These are phyloP conservation scores for Amyloporia xantha DNA, from an alignment of 768 basidiomycete species.

Conservation along the genomic window DNA sequence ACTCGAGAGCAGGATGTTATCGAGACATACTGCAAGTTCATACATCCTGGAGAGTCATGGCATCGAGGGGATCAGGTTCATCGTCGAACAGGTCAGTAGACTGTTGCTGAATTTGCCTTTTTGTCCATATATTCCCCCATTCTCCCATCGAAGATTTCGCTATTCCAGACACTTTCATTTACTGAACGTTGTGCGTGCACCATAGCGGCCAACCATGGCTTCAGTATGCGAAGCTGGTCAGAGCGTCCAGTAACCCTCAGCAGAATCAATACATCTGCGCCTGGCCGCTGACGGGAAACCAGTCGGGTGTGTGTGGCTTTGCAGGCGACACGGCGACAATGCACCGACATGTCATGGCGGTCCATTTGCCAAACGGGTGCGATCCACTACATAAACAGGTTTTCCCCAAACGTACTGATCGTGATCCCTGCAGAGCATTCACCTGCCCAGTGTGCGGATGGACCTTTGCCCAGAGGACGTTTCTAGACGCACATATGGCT, in stretches of 20 bases:
- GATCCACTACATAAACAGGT: too few relatives aligned
- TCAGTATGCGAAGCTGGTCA: neutral
- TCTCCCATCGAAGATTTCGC: too few relatives aligned
- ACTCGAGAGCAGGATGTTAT: neutral
- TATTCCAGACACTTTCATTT: too few relatives aligned
- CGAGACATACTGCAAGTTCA: neutral
- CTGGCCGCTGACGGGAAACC: neutral
- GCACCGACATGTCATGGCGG: neutral
- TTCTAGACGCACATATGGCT: neutral
- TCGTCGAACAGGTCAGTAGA: too few relatives aligned
- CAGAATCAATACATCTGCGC: neutral
- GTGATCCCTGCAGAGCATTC: neutral
- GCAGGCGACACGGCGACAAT: neutral
- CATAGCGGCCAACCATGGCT: too few relatives aligned
- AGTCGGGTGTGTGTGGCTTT: neutral
- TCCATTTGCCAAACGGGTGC: neutral
- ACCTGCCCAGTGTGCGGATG: neutral
- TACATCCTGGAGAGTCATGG: too few relatives aligned
- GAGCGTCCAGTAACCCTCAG: neutral
- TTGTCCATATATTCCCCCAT: too few relatives aligned
- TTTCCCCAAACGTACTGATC: too few relatives aligned
- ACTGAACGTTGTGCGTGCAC: too few relatives aligned
- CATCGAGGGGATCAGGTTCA: too few relatives aligned
- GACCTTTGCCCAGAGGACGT: neutral
- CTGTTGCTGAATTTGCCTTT: too few relatives aligned